These are phyloP conservation scores for Zygosaccharomyces pseudobailii DNA, from an alignment of 1,139 yeast genomes.

Conservation along the genomic window DNA sequence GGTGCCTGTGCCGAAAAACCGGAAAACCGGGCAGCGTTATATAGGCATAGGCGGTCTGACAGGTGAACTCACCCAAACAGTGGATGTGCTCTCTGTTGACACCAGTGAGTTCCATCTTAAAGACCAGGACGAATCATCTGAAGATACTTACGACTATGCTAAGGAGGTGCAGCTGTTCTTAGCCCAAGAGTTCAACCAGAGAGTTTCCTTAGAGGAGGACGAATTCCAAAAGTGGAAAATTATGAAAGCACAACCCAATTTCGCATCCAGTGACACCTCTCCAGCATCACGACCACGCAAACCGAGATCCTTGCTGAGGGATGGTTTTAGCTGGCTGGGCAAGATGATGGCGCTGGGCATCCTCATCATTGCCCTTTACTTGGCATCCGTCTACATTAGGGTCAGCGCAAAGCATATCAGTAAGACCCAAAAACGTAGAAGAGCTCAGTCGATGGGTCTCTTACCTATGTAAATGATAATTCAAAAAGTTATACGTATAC, in stretches of 20 bases:
- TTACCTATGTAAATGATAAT: constrained; percentile 5
- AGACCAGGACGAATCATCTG: constrained; percentile 22
- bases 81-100: constrained; percentile 53
- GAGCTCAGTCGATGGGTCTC: constrained; percentile 5
- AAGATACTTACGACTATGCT: constrained; percentile 22
- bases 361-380: constrained; percentile 12
- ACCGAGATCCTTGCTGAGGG: not conserved
- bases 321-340: not conserved
- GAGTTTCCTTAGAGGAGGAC: constrained; percentile 35
- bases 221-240: constrained; percentile 32
- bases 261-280: not conserved
- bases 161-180: constrained; percentile 33
- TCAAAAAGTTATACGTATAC: not conserved
- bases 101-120: constrained; percentile 49
- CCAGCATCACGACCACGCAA: not conserved
- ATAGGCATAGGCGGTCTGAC: constrained; percentile 81
- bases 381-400: constrained; percentile 21
- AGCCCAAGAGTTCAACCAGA: constrained; percentile 31
- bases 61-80: constrained; percentile 66
- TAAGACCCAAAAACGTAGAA: constrained; percentile 4
- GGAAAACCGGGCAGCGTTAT: constrained; percentile 24
- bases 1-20: constrained; percentile 43
- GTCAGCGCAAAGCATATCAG: constrained; percentile 14
- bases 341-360: constrained; percentile 5
- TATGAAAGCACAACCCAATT: constrained; percentile 23